Percentiles rank a stretch among this genome's conserved stretches.
These are phyloP conservation scores for Botryosphaeria dothidea DNA, from an alignment of 2,329 filamentous ascomycete genomes.

Conservation along the genomic window DNA sequence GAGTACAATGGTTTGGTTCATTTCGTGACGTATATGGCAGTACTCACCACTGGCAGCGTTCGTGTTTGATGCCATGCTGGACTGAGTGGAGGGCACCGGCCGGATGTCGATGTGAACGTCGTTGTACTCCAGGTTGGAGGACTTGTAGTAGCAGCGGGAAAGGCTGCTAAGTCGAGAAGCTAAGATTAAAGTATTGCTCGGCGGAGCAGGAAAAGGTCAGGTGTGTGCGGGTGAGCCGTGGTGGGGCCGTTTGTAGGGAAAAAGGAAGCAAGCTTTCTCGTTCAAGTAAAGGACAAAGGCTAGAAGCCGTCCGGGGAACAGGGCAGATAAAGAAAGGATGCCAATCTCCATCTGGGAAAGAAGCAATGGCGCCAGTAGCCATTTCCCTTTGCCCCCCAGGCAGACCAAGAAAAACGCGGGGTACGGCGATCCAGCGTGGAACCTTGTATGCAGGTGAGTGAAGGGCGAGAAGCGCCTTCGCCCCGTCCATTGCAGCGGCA, in stretches of 20 bases:
- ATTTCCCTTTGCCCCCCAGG: neutral
- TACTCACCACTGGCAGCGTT: slow-evolving; percentile 7
- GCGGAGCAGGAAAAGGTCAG: neutral
- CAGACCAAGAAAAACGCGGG: neutral
- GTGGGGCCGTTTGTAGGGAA: neutral
- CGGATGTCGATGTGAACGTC: slow-evolving; percentile 20
- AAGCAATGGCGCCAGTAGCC: neutral
- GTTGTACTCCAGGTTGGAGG: slow-evolving; percentile 18
- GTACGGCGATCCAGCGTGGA: neutral
- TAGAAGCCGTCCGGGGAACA: neutral
- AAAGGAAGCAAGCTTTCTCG: slow-evolving; percentile 12
- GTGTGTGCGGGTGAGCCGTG: neutral
- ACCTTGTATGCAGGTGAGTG: neutral
- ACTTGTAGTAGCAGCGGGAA: neutral
- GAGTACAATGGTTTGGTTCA: neutral
- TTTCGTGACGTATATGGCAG: neutral
- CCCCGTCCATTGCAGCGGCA: neutral
- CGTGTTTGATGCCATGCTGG: slow-evolving; percentile 15
- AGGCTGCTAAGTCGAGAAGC: slow-evolving; percentile 4
- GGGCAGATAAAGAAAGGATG: slow-evolving; percentile 9
- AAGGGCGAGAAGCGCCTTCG: neutral
- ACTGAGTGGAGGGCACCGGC: slow-evolving; percentile 2
- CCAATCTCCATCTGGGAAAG: neutral
- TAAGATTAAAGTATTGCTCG: neutral
- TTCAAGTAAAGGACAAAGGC: neutral